Evolutionary conservation across 208 protist species (phyloP), one percentile per base, ranked within the genome.

Genomic region (Balamuthia mandrillaris): DNA sequence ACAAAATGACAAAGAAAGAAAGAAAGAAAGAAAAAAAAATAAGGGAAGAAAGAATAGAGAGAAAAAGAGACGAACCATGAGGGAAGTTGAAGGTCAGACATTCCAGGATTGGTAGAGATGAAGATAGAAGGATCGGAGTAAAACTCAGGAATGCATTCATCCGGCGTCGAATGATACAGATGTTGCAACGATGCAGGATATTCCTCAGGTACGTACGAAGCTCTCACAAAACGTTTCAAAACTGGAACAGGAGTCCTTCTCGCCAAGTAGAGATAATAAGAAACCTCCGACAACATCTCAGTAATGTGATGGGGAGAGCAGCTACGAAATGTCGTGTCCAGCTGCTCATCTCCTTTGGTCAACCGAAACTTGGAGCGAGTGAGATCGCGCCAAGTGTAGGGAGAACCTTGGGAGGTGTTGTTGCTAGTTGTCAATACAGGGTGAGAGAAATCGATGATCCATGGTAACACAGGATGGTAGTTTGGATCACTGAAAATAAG

Each of bases 121-220:
- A 93, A 93, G 2, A 93, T 84, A 0, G 81, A 81, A 1, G 88
- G 61, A 54, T 92, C 86, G 0, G 51, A 79, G 61, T 91, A 93
- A 12, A 91, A 91, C 49, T 93, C 91, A 1, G 91, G 91, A 31
- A 93, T 93, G 61, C 63, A 90, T 54, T 93, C 91, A 61, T 93
- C 91, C 0, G 91, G 91, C 10, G 91, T 92, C 91, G 87, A 92
- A 9, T 91, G 39, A 58, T 93, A 93, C 1, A 93, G 31, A 42
- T 89, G 33, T 18, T 86, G 68, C 41, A 93, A 56, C 0, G 89
- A 79, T 4, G 27, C 3, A 21, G 91, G 91, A 83, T 92, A 93
- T 63, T 93, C 91, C 42, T 90, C 75, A 24, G 91, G 87, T 70
- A 88, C 77, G 49, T 88, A 91, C n/a, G 78, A 87, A 14, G 78